Conservation (phyloP, 768 basidiomycete species). For the Pholiota molesta region DNA sequence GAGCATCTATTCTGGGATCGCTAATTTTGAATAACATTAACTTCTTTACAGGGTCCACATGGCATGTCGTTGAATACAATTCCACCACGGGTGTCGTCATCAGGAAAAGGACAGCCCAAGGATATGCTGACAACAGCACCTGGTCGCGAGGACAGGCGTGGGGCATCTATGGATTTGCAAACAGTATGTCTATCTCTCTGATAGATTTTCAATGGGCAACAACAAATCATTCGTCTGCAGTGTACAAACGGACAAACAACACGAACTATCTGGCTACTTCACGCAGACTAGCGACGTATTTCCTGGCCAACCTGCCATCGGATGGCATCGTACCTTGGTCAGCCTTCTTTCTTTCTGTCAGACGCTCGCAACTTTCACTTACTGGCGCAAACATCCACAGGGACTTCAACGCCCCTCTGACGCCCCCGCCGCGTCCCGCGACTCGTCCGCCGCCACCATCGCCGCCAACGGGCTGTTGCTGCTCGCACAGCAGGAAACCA, state of each 20-base stretch:
- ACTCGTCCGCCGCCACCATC: slow-evolving; percentile 72
- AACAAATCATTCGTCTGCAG: slow-evolving; percentile 32
- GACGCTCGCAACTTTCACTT: no score
- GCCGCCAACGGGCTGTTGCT: slow-evolving; percentile 62
- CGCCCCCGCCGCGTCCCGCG: slow-evolving; percentile 55
- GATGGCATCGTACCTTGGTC: slow-evolving; percentile 76
- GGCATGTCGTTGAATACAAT: slow-evolving; percentile 72
- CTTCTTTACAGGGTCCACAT: slow-evolving; percentile 42
- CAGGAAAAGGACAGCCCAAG: slow-evolving; percentile 59
- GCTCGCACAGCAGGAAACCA: slow-evolving; percentile 48
- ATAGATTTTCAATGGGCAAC: not conserved
- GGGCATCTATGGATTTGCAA: slow-evolving; percentile 72
- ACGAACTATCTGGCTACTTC: slow-evolving; percentile 61
- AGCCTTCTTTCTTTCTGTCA: slow-evolving; percentile 20
- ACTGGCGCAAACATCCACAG: slow-evolving; percentile 33
- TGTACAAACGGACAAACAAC: slow-evolving; percentile 59
- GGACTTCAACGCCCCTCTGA: slow-evolving; percentile 73
- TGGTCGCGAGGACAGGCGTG: slow-evolving; percentile 78
- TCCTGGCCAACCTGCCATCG: slow-evolving; percentile 58
- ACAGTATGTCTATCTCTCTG: slow-evolving; percentile 46
- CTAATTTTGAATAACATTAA: not conserved
- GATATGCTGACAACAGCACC: slow-evolving; percentile 67
- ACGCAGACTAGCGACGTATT: slow-evolving; percentile 59
- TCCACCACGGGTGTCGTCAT: slow-evolving; percentile 64
- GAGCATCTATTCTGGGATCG: not conserved